Conservation (phyloP, 2,329 filamentous ascomycete species). For the Knoxdaviesia capensis region DNA sequence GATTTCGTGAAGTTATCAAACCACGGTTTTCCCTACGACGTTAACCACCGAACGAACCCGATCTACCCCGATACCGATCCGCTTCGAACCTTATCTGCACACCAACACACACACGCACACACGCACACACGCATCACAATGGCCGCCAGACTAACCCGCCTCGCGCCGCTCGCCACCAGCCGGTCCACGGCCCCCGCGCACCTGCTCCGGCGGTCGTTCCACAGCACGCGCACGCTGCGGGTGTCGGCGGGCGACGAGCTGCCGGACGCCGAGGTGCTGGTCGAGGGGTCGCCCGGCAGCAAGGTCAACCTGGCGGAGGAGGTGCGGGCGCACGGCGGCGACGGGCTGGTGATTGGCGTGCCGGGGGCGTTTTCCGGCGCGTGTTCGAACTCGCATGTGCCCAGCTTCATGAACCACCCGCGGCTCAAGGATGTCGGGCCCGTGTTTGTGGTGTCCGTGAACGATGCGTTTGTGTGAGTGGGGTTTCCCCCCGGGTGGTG, state of each 20-base stretch:
- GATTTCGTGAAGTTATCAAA: no score
- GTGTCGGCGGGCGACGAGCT: slow-evolving; percentile 66
- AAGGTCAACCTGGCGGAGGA: slow-evolving; percentile 74
- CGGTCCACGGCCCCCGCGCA: slow-evolving; percentile 6
- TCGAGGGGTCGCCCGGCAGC: slow-evolving; percentile 75
- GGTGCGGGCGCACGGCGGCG: slow-evolving; percentile 34
- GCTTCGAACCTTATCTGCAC: no score
- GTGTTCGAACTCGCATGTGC: slow-evolving; percentile 50
- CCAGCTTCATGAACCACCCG: slow-evolving; percentile 66
- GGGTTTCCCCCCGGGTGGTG: no score
- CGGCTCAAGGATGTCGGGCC: slow-evolving; percentile 61
- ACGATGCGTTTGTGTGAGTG: slow-evolving; percentile 80
- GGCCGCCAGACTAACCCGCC: no score
- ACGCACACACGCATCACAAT: no score
- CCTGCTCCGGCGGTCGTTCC: slow-evolving; percentile 28
- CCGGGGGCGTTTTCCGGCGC: slow-evolving; percentile 53
- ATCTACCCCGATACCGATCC: no score
- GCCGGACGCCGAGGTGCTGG: slow-evolving; percentile 57
- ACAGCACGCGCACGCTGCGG: slow-evolving; percentile 33
- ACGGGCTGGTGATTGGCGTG: slow-evolving; percentile 70
- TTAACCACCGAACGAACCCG: no score
- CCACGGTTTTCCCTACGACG: no score
- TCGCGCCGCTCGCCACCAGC: no score
- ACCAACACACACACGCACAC: no score
- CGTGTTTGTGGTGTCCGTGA: slow-evolving; percentile 82